phyloP scores from a whole-genome alignment of 768 basidiomycete genomes.

The Panus rudis region DNA sequence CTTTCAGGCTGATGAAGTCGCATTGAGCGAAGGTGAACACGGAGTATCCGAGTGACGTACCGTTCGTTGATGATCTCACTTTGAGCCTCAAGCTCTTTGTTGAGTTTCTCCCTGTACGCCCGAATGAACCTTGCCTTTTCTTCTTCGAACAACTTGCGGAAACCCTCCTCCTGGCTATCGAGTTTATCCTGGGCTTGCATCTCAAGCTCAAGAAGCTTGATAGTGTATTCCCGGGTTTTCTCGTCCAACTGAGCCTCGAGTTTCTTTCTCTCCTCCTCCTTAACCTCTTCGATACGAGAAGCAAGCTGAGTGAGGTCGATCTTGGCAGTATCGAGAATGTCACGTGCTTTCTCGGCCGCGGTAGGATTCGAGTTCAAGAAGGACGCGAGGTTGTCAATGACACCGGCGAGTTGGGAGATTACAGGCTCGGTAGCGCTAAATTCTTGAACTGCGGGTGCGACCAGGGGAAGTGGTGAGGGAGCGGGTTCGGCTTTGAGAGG shows the following conservation, averaged over 20 bases:
- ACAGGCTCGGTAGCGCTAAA: conserved; percentile 80
- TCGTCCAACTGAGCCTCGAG: conserved; percentile 68
- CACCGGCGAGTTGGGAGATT: conserved; percentile 83
- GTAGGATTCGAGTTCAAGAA: conserved; percentile 72
- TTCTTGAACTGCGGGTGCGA: conserved; percentile 75
- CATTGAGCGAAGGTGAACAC: neutral
- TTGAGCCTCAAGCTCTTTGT: conserved; percentile 78
- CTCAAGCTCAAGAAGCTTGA: conserved; percentile 74
- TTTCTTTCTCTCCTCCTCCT: conserved; percentile 67
- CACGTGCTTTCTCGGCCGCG: conserved; percentile 59
- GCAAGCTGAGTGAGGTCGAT: conserved; percentile 73
- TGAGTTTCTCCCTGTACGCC: conserved; percentile 80
- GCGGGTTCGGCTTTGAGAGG: conserved; percentile 25
- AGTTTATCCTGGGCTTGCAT: conserved; percentile 83
- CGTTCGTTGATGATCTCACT: conserved; percentile 93
- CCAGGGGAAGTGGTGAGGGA: conserved; percentile 56
- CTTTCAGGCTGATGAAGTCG: conserved; percentile 59
- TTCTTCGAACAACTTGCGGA: conserved; percentile 72
- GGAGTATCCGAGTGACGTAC: conserved; percentile 34
- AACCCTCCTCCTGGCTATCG: conserved; percentile 79
- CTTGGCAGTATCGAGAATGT: conserved; percentile 76
- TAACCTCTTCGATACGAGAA: conserved; percentile 68
- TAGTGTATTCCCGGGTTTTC: conserved; percentile 76
- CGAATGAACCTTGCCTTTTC: conserved; percentile 68
- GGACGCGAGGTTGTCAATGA: conserved; percentile 86